Conservation (phyloP, 2,329 filamentous ascomycete species). For the Periglandula ipomoeae region DNA sequence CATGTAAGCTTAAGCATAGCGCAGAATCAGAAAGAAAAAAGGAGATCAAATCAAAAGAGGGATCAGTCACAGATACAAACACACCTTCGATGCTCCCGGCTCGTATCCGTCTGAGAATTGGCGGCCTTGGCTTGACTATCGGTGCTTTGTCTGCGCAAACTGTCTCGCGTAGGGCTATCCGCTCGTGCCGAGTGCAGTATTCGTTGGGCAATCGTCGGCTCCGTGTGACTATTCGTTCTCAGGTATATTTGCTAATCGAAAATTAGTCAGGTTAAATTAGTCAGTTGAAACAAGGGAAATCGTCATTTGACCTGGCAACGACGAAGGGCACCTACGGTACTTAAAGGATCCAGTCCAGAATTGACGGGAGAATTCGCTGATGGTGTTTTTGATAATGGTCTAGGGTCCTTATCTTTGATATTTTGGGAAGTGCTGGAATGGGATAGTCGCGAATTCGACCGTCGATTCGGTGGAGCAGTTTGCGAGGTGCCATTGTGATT, state of each 20-base stretch:
- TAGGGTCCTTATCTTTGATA: slow-evolving; percentile 23
- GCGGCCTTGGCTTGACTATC: slow-evolving; percentile 31
- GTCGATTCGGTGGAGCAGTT: slow-evolving; percentile 9
- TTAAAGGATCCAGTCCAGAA: slow-evolving; percentile 28
- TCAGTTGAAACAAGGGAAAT: too few species aligned
- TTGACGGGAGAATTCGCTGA: slow-evolving; percentile 16
- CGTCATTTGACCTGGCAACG: neutral
- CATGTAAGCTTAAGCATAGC: too few species aligned
- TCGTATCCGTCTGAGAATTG: slow-evolving; percentile 31
- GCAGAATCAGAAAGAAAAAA: too few species aligned
- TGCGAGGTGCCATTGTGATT: slow-evolving; percentile 6
- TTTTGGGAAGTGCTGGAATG: slow-evolving; percentile 54
- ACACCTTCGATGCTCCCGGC: slow-evolving; percentile 56
- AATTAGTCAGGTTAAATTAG: neutral
- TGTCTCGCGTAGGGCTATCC: slow-evolving; percentile 40
- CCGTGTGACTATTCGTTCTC: slow-evolving; percentile 26
- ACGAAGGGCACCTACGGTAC: slow-evolving; percentile 21
- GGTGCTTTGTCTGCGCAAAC: slow-evolving; percentile 27
- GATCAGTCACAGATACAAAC: neutral
- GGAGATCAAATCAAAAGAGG: too few species aligned
- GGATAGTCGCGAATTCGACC: slow-evolving; percentile 18
- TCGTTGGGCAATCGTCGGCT: slow-evolving; percentile 43
- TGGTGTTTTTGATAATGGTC: slow-evolving; percentile 17
- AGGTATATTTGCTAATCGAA: slow-evolving; percentile 29
- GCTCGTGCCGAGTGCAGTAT: slow-evolving; percentile 42